Base-by-base conservation (phyloP, 2,329 filamentous ascomycete species). In the Paracorniculantispora psalliotae region DNA sequence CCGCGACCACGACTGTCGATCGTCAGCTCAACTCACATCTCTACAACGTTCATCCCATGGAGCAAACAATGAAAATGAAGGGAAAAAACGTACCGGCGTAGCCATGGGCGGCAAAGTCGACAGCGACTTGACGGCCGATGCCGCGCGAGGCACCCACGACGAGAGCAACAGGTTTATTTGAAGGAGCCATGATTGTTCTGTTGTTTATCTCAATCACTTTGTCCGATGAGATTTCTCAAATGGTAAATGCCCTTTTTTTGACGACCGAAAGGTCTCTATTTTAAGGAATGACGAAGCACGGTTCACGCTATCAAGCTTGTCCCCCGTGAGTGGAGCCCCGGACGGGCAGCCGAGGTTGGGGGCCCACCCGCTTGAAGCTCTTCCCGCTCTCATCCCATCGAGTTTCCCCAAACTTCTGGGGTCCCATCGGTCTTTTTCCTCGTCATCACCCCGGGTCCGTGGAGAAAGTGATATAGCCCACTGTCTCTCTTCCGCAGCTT, bases 81-180 rank as follows among this genome's bases (percentile, higher is more conserved):
- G 4, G 28, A 8, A 2, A 12, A n/a, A 28, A 62, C 68, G 49
- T 74, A 90, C 90, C 88, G 57, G 81, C 77, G 68, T 92, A 93
- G 39, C 84, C 86, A 63, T 86, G 80, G 65, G 77, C 83, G 8
- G 90, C 88, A 3, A 96, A 78, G 68, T 91, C 88, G 66, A 96
- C 81, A 59, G 91, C 90, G 41, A 94, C 79, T 70, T 94, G 90
- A 43, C 90, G 79, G 48, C 91, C 91, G 63, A 96, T 93, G 39
- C 91, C 91, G 62, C 91, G 78, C 0, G 89, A 92, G 2, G 88
- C 89, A 41, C 90, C 90, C 21, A 92, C 80, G 4, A 93, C 77
- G 21, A 92, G 78, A 21, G 88, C 89, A 7, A 92, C 88, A 62
- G 78, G 77, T 59, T 77, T 71, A n/a, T 19, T 51, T 1, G 13